Evolutionary conservation across 108 stramenopile species (phyloP), one percentile per base, ranked within the genome.

Genomic region (Cylindrotheca fusiformis): DNA sequence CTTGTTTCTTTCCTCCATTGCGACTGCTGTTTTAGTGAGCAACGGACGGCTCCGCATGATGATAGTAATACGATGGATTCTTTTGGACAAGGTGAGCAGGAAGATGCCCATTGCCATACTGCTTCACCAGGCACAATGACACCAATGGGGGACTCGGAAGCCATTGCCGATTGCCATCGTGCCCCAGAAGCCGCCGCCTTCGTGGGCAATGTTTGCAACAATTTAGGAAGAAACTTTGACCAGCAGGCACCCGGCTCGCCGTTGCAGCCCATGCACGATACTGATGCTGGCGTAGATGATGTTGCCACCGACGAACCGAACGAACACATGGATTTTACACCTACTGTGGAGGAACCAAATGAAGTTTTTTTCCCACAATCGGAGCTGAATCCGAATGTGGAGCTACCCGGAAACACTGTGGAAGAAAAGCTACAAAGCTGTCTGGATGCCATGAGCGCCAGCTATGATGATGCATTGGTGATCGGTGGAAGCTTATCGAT

Each of bases 391-490:
- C 6, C 36, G 6, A 14, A 63, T 21, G 72, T 60, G 1, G 49
- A 29, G 0, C 52, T 66, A 17, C 44, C 58, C 4, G 65, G 59
- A 21, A 29, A 14, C 3, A 66, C 65, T 2, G 45, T 36, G 21
- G 46, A 32, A 19, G 65, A 73, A 48, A 65, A 66, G 53, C 59
- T 73, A 21, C 32, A 47, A 18, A n/a, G 55, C 17, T 73, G 72
- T 45, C 32, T 73, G 27, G 30, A 60, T 6, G 64, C 64, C 30
- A 28, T 73, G 19, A 19, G 28, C 22, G 58, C 46, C 51, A 30
- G 47, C 32, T 36, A 54, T 32, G 49, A 52, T 18, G 44, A 28
- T 47, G 0, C 50, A 25, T 28, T 65, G 10, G 54, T 65, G 3
- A 54, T 48, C 3, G 10, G 23, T 19, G 53, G 65, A 46, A 20